Evolutionary conservation across 1,284 basidiomycete species (phyloP).

Genomic region (Cutaneotrichosporon cutaneum): DNA sequence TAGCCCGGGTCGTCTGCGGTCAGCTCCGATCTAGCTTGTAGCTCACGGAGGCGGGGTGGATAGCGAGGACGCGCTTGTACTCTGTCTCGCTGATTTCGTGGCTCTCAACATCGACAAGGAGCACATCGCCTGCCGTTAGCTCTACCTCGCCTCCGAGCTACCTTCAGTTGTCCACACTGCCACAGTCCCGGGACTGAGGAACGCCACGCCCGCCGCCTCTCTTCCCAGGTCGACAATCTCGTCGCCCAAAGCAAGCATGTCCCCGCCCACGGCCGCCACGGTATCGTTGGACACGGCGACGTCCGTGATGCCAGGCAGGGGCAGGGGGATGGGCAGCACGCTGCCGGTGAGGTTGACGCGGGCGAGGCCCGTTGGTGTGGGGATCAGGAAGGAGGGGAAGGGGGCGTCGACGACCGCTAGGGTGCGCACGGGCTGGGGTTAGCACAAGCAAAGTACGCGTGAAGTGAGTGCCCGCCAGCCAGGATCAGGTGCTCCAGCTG

Average conservation of each 20-base stretch:
- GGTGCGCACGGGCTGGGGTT: not conserved
- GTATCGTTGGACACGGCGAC: constrained; percentile 8
- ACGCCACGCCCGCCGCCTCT: constrained; percentile 20
- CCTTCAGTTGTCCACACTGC: constrained; percentile 18
- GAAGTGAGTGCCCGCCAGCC: not conserved
- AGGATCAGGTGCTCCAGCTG: too few species aligned
- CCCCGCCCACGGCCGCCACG: constrained; percentile 15
- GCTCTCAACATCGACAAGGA: constrained; percentile 16
- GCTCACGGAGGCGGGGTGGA: constrained; percentile 16
- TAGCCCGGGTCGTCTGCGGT: not conserved
- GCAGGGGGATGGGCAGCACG: not conserved
- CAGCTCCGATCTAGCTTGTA: too few species aligned
- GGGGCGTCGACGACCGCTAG: not conserved
- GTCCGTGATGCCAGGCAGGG: constrained; percentile 17
- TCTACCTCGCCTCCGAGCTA: not conserved
- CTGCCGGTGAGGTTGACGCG: constrained; percentile 1
- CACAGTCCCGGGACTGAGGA: constrained; percentile 25
- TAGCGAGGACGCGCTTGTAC: constrained; percentile 18
- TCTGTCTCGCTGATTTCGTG: constrained; percentile 11
- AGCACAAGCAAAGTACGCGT: too few species aligned
- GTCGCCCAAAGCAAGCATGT: constrained; percentile 10
- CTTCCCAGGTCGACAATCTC: constrained; percentile 4
- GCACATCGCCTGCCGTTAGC: constrained; percentile 5
- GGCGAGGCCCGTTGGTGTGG: not conserved
- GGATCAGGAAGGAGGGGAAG: constrained; percentile 1